phyloP scores from a whole-genome alignment of 2,329 filamentous ascomycete species.

The Cytospora paraplurivora region DNA sequence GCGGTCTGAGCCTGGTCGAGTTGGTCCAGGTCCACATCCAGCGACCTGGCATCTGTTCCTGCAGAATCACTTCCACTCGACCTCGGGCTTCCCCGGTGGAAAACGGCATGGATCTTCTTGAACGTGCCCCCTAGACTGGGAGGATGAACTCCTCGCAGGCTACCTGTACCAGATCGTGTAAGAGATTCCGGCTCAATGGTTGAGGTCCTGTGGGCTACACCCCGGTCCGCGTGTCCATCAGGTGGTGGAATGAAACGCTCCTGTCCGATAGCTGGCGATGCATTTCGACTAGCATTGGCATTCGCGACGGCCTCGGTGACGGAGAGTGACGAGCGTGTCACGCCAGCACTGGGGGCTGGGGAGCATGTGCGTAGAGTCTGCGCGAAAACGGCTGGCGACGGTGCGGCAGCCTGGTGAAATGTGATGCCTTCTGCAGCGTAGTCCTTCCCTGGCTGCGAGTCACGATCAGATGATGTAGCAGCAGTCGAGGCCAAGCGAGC shows the following conservation, averaged over 20 bases:
- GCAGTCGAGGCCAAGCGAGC: slow-evolving; percentile 26
- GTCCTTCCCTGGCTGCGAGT: slow-evolving; percentile 27
- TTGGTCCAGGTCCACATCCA: slow-evolving; percentile 24
- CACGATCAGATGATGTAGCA: slow-evolving; percentile 26
- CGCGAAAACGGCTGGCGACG: slow-evolving; percentile 16
- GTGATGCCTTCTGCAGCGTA: slow-evolving; percentile 26
- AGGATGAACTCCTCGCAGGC: slow-evolving; percentile 17
- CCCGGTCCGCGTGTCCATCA: slow-evolving; percentile 15
- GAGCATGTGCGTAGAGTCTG: slow-evolving; percentile 25
- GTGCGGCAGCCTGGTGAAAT: slow-evolving; percentile 27
- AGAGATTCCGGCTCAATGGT: slow-evolving; percentile 25
- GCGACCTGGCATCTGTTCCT: slow-evolving; percentile 14
- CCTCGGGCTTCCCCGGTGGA: slow-evolving; percentile 30
- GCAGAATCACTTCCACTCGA: slow-evolving; percentile 27
- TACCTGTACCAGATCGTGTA: slow-evolving; percentile 23
- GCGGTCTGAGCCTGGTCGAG: slow-evolving; percentile 25
- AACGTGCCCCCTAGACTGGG: slow-evolving; percentile 20
- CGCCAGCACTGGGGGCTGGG: slow-evolving; percentile 23
- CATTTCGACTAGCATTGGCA: slow-evolving; percentile 23
- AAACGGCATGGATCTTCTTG: slow-evolving; percentile 25
- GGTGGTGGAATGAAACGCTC: slow-evolving; percentile 26
- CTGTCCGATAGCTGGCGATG: slow-evolving; percentile 24
- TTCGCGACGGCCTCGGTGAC: slow-evolving; percentile 17
- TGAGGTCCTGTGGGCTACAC: slow-evolving; percentile 18
- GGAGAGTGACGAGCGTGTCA: slow-evolving; percentile 1